Evolutionary conservation across 306 rosid species (phyloP), one percentile per base, ranked within the genome.

Genomic region (Trifolium subterraneum): DNA sequence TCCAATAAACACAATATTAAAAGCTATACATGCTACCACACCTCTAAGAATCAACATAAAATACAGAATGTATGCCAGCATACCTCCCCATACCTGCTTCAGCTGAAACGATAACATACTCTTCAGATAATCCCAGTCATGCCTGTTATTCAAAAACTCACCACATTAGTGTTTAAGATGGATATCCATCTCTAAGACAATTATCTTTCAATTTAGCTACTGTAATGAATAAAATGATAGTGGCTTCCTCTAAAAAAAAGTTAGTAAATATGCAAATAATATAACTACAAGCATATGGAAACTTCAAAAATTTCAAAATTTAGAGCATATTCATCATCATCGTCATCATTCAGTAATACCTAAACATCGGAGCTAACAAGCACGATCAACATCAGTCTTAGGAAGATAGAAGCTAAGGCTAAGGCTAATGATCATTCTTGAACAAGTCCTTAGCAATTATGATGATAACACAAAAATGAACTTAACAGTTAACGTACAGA

Each of bases 81-180:
- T 88, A 87, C 94, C 89, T 88, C 90, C 94, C 91, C 98, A 88
- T 93, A 91, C 98, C 98, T 93, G 97, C 98, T 89, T 93, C 96
- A 91, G 82, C 85, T 86, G 91, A 91, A 87, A 80, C 3, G 94
- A 91, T 79, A 93, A 58, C 91, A 86, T 89, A 77, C 86, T 83
- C 92, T 91, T 91, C 84, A 93, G 82, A 78, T 89, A 87, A 80
- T 88, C 88, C 98, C 98, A 93, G 71, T 83, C 90, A 81, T 89
- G 94, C 96, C 98, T 93, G 82, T 73, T 68, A 80, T 58, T 61
- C n/a, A 69, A 77, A 70, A 77, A 50, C 10, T 29, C 52, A 68
- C 35, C 47, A 73, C 65, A 50, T 70, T 41, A 80, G 70, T 60
- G 39, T 38, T 68, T 22, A 48, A 69, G 23, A 20, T 51, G 68